These are phyloP conservation scores for Saccharomyces hybrid DNA, from an alignment of 1,139 yeast genomes.

Conservation along the genomic window DNA sequence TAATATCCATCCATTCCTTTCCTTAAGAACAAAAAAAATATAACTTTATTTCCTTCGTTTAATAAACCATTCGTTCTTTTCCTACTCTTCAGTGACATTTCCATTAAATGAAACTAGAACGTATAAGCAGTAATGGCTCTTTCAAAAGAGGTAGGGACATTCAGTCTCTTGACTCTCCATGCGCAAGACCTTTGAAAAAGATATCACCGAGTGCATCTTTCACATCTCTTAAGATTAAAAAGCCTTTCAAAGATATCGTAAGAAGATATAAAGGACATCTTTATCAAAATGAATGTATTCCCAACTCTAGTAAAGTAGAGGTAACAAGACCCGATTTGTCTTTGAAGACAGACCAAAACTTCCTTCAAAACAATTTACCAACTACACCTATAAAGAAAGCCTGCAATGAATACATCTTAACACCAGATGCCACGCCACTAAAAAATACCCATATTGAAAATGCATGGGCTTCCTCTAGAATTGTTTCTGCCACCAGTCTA, in stretches of 20 bases:
- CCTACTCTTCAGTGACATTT: background rate
- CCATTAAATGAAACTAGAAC: background rate
- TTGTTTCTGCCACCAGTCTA: background rate
- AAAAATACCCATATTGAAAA: conserved; percentile 1
- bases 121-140: conserved; percentile 8
- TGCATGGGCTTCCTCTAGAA: background rate
- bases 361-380: background rate
- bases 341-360: background rate
- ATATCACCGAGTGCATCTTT: conserved; percentile 9
- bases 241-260: conserved; percentile 3
- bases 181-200: conserved; percentile 7
- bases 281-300: background rate
- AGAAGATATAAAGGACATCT: background rate
- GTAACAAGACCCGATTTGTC: background rate
- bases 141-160: conserved; percentile 25
- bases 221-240: background rate
- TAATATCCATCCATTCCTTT: conserved; percentile 1
- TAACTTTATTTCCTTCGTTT: background rate
- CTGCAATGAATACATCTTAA: conserved; percentile 1
- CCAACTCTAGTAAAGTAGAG: background rate
- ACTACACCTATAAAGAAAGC: background rate
- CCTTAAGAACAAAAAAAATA: background rate
- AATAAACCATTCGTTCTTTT: background rate
- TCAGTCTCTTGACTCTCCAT: conserved; percentile 6
- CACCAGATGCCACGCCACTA: conserved; percentile 11